A percentile compares a stretch with the other conserved stretches of the same genome.
These are phyloP conservation scores for Colletotrichum noveboracense DNA, from an alignment of 2,329 filamentous ascomycete genomes.

Conservation along the genomic window DNA sequence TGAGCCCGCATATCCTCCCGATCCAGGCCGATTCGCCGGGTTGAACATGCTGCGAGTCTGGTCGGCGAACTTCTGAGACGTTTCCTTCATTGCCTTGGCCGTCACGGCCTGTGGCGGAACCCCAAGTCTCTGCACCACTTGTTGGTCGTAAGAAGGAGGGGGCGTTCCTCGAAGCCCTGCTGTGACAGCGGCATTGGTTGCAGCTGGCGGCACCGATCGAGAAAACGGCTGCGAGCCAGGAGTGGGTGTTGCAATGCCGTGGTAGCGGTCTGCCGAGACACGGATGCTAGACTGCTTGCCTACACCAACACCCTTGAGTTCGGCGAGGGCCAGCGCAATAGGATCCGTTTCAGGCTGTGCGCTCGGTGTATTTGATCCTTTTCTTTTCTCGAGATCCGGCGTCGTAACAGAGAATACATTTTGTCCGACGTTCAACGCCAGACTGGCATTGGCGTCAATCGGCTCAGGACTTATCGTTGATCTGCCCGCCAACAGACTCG, in stretches of 20 bases:
- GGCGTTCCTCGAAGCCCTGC: slow-evolving; percentile 75
- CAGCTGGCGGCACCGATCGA: slow-evolving; percentile 44
- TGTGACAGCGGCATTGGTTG: slow-evolving; percentile 46
- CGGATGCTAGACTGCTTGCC: slow-evolving; percentile 80
- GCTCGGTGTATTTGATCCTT: slow-evolving; percentile 39
- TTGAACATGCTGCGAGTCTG: slow-evolving; percentile 84
- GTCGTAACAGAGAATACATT: slow-evolving; percentile 95
- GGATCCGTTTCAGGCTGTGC: slow-evolving; percentile 76
- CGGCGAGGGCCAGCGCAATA: slow-evolving; percentile 89
- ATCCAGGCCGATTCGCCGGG: slow-evolving; percentile 37
- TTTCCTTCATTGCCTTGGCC: slow-evolving; percentile 92
- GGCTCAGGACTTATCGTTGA: slow-evolving; percentile 74
- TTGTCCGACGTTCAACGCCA: slow-evolving; percentile 92
- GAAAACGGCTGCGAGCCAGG: slow-evolving; percentile 53
- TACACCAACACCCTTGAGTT: slow-evolving; percentile 82
- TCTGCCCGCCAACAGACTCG: slow-evolving; percentile 45
- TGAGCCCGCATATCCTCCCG: slow-evolving; percentile 39
- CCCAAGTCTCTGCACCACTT: slow-evolving; percentile 76
- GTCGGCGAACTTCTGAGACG: slow-evolving; percentile 84
- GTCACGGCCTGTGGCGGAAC: slow-evolving; percentile 93
- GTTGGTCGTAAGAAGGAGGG: slow-evolving; percentile 84
- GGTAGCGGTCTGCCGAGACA: slow-evolving; percentile 95
- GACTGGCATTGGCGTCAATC: slow-evolving; percentile 88
- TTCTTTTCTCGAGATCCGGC: slow-evolving; percentile 64
- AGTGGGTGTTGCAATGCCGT: slow-evolving; percentile 87